Evolutionary conservation across 345 rosid genomes (phyloP).

Genomic region (Gossypium rotundifolium): DNA sequence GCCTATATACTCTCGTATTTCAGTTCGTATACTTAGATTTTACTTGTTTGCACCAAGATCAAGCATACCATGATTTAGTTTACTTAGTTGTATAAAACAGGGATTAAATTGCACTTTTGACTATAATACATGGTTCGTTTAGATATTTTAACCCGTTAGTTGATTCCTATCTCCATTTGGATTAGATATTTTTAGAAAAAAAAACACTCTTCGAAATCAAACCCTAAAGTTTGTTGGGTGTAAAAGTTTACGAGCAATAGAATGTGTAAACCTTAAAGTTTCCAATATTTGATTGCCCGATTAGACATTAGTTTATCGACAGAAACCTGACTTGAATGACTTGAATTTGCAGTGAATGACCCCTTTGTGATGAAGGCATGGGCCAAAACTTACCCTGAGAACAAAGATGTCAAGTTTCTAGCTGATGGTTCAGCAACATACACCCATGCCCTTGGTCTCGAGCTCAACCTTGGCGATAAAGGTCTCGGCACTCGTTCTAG

Average conservation of each 20-base stretch:
- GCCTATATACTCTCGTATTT: too few species aligned
- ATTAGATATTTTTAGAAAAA: neutral
- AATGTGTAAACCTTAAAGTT: neutral
- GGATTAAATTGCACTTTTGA: neutral
- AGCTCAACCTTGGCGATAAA: conserved; percentile 79
- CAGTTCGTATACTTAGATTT: neutral
- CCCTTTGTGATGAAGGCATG: conserved; percentile 98
- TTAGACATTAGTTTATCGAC: too few species aligned
- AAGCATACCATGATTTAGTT: too few species aligned
- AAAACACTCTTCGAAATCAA: too few species aligned
- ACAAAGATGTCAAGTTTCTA: conserved; percentile 87
- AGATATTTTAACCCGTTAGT: neutral
- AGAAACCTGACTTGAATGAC: neutral
- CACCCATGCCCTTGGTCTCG: conserved; percentile 83
- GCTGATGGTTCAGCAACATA: conserved; percentile 86
- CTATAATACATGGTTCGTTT: neutral
- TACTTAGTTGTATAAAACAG: neutral
- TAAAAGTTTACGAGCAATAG: neutral
- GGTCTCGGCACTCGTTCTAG: conserved; percentile 86
- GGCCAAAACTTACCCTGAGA: conserved; percentile 90
- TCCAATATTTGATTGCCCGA: neutral
- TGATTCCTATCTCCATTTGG: neutral
- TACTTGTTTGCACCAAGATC: neutral
- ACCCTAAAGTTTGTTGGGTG: neutral
- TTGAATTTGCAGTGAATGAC: conserved; percentile 64